A percentile compares a stretch with the other conserved stretches of the same genome.
Evolutionary conservation across 2,329 filamentous ascomycete species (phyloP).

Genomic region (Byssothecium circinans): DNA sequence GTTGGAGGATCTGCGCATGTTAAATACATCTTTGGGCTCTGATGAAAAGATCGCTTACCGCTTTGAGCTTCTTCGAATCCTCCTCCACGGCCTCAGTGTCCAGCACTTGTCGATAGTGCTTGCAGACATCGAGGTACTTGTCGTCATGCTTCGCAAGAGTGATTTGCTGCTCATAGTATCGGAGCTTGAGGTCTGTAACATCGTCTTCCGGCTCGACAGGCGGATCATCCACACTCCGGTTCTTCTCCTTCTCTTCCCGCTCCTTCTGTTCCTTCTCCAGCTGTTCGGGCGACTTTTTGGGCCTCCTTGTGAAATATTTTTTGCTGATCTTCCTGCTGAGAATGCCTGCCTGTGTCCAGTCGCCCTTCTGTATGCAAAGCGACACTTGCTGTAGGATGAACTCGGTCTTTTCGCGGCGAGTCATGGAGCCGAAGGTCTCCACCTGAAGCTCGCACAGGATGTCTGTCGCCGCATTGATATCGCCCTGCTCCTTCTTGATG

Average conservation of each 20-base stretch:
- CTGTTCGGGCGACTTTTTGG: slow-evolving; percentile 87
- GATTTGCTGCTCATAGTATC: slow-evolving; percentile 97
- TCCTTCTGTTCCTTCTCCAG: slow-evolving; percentile 89
- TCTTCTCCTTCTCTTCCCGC: slow-evolving; percentile 79
- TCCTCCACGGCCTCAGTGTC: slow-evolving; percentile 95
- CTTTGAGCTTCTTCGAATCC: slow-evolving; percentile 80
- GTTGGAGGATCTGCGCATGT: slow-evolving; percentile 71
- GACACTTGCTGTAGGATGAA: slow-evolving; percentile 95
- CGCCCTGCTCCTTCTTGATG: slow-evolving; percentile 95
- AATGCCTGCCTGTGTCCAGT: slow-evolving; percentile 95
- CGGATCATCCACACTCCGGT: slow-evolving; percentile 73
- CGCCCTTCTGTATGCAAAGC: slow-evolving; percentile 90
- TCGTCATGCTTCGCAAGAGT: slow-evolving; percentile 92
- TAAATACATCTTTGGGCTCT: slow-evolving; percentile 7
- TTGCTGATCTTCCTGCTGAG: slow-evolving; percentile 97
- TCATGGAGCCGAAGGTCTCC: slow-evolving; percentile 98
- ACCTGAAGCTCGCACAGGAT: slow-evolving; percentile 97
- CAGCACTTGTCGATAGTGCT: slow-evolving; percentile 94
- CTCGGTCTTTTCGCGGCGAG: slow-evolving; percentile 94
- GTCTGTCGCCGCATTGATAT: slow-evolving; percentile 85
- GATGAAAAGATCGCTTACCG: slow-evolving; percentile 60
- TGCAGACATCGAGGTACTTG: slow-evolving; percentile 97
- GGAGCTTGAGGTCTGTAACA: slow-evolving; percentile 92
- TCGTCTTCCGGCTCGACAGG: slow-evolving; percentile 80
- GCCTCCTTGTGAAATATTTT: slow-evolving; percentile 83